Base-by-base conservation (phyloP, 208 protist genomes). In the Wallacemonas collosoma region DNA sequence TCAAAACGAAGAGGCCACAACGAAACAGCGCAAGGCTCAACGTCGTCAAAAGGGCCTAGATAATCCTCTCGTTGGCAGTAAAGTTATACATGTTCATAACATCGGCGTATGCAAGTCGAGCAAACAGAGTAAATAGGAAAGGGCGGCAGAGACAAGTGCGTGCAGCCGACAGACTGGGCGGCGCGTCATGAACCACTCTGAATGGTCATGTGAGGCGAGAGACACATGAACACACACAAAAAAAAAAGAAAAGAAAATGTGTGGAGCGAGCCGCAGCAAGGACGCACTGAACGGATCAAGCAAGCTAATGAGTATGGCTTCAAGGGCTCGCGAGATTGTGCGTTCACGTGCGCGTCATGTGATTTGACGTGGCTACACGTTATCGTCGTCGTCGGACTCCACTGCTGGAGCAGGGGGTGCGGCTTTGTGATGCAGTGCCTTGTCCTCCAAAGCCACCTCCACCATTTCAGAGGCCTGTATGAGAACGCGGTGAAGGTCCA, bases 401-500 rank as follows among this genome's bases (percentile, higher is more conserved):
- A 62, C 43, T 11, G 38, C 26, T 12, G 56, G 56, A 8, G 35
- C 56, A 6, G 15, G 56, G 4, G 9, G 56, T 12, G 56, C 7
- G 9, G 56, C 9, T 43, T 7, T 6, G 38, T 9, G 3, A n/a
- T 15, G 17, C 6, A 14, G 43, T 6, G 15, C 8, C 38, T 50
- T 38, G 8, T 35, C 36, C 4, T 62, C 56, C 8, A 41, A 3
- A 38, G 56, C 9, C 36, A 11, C 36, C 38, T 62, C 36, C 17
- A 62, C 56, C 38, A 43, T 8, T 7, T 43, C 35, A 6, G 35
- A n/a, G 11, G 56, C 56, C 26, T 62, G 56, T 7, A 35, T 41
- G 8, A 62, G 36, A 41, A 62, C 56, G 5, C 56, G 56, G 56
- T 62, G 36, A 41, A 62, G 56, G 36, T 62, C 56, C 17, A 62